Evolutionary conservation across 2,329 filamentous ascomycete genomes (phyloP).

Genomic region (Diaporthe ilicicola): DNA sequence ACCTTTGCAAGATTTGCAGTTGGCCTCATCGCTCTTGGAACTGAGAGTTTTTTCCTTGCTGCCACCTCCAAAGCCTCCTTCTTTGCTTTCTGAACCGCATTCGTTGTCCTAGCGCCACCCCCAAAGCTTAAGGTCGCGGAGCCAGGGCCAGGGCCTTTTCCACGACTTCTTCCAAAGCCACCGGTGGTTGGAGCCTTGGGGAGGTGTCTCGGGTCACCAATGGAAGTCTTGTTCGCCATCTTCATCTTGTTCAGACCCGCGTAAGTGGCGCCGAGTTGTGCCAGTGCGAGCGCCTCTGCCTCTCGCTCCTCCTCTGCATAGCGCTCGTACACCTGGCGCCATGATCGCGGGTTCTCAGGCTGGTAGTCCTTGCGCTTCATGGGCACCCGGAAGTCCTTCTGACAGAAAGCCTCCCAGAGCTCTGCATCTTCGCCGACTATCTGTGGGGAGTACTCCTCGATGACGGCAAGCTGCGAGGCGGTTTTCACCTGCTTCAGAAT

Average conservation of each 20-base stretch:
- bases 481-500: slow-evolving; percentile 78
- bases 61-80: slow-evolving; percentile 65
- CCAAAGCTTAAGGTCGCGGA: slow-evolving; percentile 19
- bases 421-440: slow-evolving; percentile 74
- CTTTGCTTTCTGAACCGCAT: slow-evolving; percentile 64
- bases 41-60: slow-evolving; percentile 52
- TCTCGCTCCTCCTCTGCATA: slow-evolving; percentile 68
- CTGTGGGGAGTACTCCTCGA: slow-evolving; percentile 82
- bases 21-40: background rate
- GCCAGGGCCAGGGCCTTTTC: slow-evolving; percentile 28
- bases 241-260: slow-evolving; percentile 66
- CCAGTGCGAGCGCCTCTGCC: slow-evolving; percentile 65
- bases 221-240: slow-evolving; percentile 63
- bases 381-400: slow-evolving; percentile 76
- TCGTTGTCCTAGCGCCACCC: slow-evolving; percentile 44
- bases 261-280: slow-evolving; percentile 64
- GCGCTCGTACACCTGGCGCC: slow-evolving; percentile 80
- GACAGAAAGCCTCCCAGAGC: slow-evolving; percentile 83
- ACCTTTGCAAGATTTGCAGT: slow-evolving; percentile 44
- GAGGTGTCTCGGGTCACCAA: slow-evolving; percentile 61
- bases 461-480: slow-evolving; percentile 75
- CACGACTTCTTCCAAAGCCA: slow-evolving; percentile 33
- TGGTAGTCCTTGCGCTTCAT: slow-evolving; percentile 67
- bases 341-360: slow-evolving; percentile 73
- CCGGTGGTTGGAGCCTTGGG: slow-evolving; percentile 44